These are phyloP conservation scores for Boletus mariae DNA, from an alignment of 1,284 basidiomycete species.

Conservation along the genomic window DNA sequence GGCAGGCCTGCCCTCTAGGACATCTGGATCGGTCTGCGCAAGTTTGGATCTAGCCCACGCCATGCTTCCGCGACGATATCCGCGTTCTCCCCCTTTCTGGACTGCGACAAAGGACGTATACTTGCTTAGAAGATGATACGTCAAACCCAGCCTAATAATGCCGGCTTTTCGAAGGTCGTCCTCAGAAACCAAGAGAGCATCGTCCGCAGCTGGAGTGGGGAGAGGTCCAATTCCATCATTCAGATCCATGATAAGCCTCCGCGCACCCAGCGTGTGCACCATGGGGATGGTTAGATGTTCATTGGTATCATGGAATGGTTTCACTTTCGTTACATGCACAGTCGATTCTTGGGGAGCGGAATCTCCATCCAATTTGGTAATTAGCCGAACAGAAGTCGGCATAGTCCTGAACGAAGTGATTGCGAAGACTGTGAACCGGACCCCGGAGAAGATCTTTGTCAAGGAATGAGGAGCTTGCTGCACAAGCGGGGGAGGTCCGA, in stretches of 20 bases:
- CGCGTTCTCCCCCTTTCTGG: slow-evolving; percentile 26
- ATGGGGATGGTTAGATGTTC: slow-evolving; percentile 33
- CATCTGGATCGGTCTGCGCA: not conserved
- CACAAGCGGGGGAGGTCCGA: slow-evolving; percentile 33
- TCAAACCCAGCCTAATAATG: slow-evolving; percentile 46
- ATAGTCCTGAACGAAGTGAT: slow-evolving; percentile 37
- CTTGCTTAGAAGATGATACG: slow-evolving; percentile 49
- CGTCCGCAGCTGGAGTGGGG: slow-evolving; percentile 19
- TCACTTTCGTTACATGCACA: slow-evolving; percentile 39
- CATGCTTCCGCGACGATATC: not conserved
- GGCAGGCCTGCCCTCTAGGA: not conserved
- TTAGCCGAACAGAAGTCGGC: slow-evolving; percentile 40
- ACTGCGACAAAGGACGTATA: slow-evolving; percentile 58
- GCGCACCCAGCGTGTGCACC: slow-evolving; percentile 54
- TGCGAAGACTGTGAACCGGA: slow-evolving; percentile 43
- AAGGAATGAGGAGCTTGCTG: slow-evolving; percentile 46
- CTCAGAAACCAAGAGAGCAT: slow-evolving; percentile 24
- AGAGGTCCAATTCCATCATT: slow-evolving; percentile 33
- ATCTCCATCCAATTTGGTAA: slow-evolving; percentile 36
- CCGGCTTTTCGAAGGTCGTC: slow-evolving; percentile 40
- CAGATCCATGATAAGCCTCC: slow-evolving; percentile 47
- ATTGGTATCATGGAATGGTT: slow-evolving; percentile 31
- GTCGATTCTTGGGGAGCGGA: slow-evolving; percentile 31
- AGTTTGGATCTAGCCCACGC: slow-evolving; percentile 20
- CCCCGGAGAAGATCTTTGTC: slow-evolving; percentile 42